phyloP scores from a whole-genome alignment of 495 filamentous ascomycete genomes.

The Cercophora newfieldiana region DNA sequence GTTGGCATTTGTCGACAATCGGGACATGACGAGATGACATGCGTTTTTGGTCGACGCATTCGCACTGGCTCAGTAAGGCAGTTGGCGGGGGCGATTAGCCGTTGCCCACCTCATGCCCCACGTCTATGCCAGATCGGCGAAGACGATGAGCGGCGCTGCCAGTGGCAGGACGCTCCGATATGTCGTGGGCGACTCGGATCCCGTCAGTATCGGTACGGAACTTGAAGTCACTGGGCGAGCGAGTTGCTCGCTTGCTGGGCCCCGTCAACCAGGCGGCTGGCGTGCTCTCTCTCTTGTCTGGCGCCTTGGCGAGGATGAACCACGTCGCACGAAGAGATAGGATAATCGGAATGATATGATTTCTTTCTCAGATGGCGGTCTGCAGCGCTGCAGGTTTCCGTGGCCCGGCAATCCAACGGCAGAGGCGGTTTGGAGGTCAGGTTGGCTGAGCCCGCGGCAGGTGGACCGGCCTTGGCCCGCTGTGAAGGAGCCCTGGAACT shows the following conservation, averaged over 20 bases:
- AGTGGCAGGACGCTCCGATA: background rate
- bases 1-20: constrained; percentile 13
- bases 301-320: background rate
- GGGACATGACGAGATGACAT: constrained; percentile 10
- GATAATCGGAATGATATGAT: background rate
- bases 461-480: constrained; percentile 19
- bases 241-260: background rate
- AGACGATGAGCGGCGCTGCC: background rate
- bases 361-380: constrained; percentile 1
- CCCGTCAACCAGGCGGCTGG: background rate
- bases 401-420: background rate
- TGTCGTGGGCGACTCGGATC: background rate
- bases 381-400: background rate
- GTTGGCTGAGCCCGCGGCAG: constrained; percentile 4
- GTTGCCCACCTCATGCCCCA: no score
- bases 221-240: background rate
- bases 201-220: background rate
- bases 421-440: background rate
- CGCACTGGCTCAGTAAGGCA: background rate
- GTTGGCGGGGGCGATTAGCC: background rate
- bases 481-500: background rate
- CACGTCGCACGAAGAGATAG: background rate
- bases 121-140: background rate
- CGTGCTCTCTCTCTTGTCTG: background rate
- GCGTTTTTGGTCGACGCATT: background rate